These are phyloP conservation scores for Candida jianshihensis DNA, from an alignment of 805 yeast species.

Conservation along the genomic window DNA sequence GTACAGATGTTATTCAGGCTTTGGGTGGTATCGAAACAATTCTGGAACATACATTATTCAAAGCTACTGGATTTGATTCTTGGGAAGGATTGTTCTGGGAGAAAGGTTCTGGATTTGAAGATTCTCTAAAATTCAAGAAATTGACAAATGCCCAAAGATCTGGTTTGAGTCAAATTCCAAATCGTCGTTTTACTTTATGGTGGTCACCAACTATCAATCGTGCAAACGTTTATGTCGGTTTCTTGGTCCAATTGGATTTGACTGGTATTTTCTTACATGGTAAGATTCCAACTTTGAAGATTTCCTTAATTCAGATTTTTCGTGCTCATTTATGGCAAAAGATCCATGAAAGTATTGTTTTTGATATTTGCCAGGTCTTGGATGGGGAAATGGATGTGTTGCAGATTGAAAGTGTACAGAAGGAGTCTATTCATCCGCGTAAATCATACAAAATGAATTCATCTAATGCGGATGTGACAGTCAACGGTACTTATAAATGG, in stretches of 20 bases:
- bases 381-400: constrained; percentile 81
- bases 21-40: constrained; percentile 96
- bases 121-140: constrained; percentile 88
- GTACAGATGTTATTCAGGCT: constrained; percentile 95
- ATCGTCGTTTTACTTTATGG: constrained; percentile 95
- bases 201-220: constrained; percentile 99
- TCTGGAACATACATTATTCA: constrained; percentile 88
- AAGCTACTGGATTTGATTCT: constrained; percentile 94
- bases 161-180: constrained; percentile 95
- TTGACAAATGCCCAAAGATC: constrained; percentile 96
- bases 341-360: constrained; percentile 91
- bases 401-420: constrained; percentile 79
- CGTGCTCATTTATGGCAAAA: constrained; percentile 99
- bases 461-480: constrained; percentile 84
- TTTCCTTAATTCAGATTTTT: constrained; percentile 91
- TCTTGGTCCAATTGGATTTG: constrained; percentile 88
- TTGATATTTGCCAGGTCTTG: constrained; percentile 86
- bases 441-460: constrained; percentile 97
- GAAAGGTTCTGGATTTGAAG: constrained; percentile 95
- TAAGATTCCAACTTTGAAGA: constrained; percentile 93
- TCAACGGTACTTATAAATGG: constrained; percentile 76
- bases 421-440: constrained; percentile 92
- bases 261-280: constrained; percentile 98
- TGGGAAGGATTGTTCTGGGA: constrained; percentile 99
- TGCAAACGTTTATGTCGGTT: constrained; percentile 97